These are phyloP conservation scores for Fusarium incarnatum DNA, from an alignment of 2,329 filamentous ascomycete genomes.

Conservation along the genomic window DNA sequence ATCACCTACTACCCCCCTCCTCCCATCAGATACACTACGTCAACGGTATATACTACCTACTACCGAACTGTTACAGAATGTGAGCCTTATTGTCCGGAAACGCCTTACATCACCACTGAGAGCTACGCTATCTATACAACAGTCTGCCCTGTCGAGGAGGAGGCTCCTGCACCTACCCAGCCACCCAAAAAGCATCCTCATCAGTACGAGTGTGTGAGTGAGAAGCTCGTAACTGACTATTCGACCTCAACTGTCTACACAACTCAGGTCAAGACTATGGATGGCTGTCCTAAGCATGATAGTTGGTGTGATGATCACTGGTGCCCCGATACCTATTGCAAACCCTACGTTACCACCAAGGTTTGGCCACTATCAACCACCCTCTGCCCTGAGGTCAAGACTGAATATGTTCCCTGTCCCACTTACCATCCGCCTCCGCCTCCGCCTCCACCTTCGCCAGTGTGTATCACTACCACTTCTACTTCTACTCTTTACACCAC, in stretches of 20 bases:
- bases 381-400: constrained; percentile 26
- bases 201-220: neutral
- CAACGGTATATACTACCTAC: constrained; percentile 31
- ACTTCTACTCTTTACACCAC: constrained; percentile 37
- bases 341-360: neutral
- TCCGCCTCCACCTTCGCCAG: neutral
- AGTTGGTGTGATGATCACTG: neutral
- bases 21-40: constrained; percentile 14
- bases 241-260: constrained; percentile 26
- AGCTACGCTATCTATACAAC: constrained; percentile 30
- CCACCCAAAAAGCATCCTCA: neutral
- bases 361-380: constrained; percentile 26
- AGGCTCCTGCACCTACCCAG: neutral
- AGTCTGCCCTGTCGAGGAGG: constrained; percentile 17
- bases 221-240: constrained; percentile 17
- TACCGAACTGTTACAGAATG: constrained; percentile 35
- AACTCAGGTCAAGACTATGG: constrained; percentile 27
- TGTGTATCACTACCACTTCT: neutral
- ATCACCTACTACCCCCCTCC: neutral
- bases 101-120: constrained; percentile 5
- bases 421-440: constrained; percentile 3
- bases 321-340: neutral
- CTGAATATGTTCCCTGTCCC: neutral
- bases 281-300: neutral
- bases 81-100: neutral